Percentiles rank a stretch among this genome's conserved stretches.
Conservation (phyloP, 2,329 filamentous ascomycete genomes). For the Penicillium occitanis region DNA sequence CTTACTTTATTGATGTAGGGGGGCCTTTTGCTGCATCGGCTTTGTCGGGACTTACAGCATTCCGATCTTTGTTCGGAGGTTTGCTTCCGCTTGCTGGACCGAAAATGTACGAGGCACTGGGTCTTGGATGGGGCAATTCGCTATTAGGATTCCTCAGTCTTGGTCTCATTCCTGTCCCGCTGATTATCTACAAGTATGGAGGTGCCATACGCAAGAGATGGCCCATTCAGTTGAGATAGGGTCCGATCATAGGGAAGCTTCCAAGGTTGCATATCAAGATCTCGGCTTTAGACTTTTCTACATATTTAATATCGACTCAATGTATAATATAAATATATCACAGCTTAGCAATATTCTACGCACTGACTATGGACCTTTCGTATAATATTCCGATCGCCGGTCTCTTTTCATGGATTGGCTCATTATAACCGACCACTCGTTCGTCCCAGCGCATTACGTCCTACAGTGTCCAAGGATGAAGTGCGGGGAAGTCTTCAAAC, state of each 20-base stretch:
- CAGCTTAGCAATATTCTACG: neutral
- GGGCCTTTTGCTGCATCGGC: constrained; percentile 50
- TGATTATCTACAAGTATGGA: constrained; percentile 38
- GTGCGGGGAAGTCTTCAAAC: neutral
- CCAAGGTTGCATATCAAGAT: neutral
- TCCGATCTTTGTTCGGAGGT: constrained; percentile 57
- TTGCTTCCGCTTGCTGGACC: constrained; percentile 62
- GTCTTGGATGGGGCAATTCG: constrained; percentile 53
- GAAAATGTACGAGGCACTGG: constrained; percentile 49
- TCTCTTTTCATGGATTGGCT: neutral
- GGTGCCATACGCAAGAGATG: constrained; percentile 33
- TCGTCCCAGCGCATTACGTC: neutral
- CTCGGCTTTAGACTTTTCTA: neutral
- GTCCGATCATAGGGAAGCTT: neutral
- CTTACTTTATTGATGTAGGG: constrained; percentile 61
- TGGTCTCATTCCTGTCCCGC: constrained; percentile 45
- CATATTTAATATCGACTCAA: neutral
- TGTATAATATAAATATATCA: neutral
- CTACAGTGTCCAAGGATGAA: neutral
- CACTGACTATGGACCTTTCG: neutral
- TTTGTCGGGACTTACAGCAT: constrained; percentile 56
- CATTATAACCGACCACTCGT: neutral
- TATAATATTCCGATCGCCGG: neutral
- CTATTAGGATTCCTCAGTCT: constrained; percentile 59
- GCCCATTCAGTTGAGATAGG: constrained; percentile 3